Conservation (phyloP, 441 rosid genomes). For the Mallotus repandus region DNA sequence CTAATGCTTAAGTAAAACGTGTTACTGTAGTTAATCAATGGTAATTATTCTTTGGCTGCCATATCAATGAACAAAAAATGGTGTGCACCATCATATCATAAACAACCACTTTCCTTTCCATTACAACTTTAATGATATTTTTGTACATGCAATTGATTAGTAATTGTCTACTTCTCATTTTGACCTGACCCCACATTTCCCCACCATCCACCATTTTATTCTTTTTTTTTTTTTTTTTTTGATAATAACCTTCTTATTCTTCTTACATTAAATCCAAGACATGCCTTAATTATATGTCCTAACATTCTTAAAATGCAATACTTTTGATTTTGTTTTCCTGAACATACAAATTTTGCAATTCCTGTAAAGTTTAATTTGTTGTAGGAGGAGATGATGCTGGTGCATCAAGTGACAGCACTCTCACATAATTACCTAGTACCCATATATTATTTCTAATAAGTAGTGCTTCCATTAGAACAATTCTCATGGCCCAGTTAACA, state of each 20-base stretch:
- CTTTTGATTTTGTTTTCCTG: background rate
- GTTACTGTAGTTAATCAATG: background rate
- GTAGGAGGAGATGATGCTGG: background rate
- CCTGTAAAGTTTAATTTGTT: background rate
- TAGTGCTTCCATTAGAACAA: conserved; percentile 9
- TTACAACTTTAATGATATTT: conserved; percentile 29
- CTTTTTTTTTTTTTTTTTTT: too few relatives aligned
- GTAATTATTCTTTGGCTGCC: background rate
- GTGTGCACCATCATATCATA: conserved; percentile 22
- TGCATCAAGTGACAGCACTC: conserved; percentile 4
- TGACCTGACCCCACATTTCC: conserved; percentile 14
- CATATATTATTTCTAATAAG: conserved; percentile 1
- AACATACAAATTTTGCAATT: background rate
- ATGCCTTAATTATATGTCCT: background rate
- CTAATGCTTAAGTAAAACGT: background rate
- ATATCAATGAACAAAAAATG: conserved; percentile 7
- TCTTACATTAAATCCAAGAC: too few relatives aligned
- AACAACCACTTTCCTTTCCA: conserved; percentile 21
- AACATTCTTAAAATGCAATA: background rate
- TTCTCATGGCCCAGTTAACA: background rate
- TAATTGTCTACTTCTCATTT: conserved; percentile 18
- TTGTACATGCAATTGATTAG: conserved; percentile 15
- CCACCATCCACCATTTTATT: too few relatives aligned
- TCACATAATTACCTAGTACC: conserved; percentile 4
- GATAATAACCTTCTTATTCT: background rate